Evolutionary conservation across 208 protist species (phyloP).

Genomic region (Leishmania amazonensis): DNA sequence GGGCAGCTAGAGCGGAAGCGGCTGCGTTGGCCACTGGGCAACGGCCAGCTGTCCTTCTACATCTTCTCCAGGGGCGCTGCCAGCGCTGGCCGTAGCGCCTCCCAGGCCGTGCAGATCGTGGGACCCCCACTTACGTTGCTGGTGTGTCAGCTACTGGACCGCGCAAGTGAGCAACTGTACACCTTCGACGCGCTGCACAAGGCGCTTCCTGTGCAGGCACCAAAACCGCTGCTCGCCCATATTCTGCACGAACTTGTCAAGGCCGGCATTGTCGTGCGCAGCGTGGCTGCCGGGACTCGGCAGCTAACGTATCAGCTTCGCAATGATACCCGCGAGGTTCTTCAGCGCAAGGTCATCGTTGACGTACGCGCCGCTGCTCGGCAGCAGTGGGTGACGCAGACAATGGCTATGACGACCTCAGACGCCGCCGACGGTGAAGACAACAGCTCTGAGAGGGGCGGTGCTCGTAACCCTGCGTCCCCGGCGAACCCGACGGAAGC

Average conservation of each 20-base stretch:
- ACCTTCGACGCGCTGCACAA: conserved; percentile 53
- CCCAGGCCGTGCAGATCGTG: conserved; percentile 31
- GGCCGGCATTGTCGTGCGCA: conserved; percentile 52
- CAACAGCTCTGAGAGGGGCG: neutral
- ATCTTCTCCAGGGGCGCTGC: conserved; percentile 26
- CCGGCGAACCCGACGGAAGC: neutral
- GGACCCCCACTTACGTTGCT: conserved; percentile 57
- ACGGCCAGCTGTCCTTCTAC: conserved; percentile 43
- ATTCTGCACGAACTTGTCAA: conserved; percentile 60
- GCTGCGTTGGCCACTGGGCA: conserved; percentile 40
- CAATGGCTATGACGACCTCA: conserved; percentile 20
- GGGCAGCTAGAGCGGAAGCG: conserved; percentile 28
- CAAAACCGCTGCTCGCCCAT: conserved; percentile 50
- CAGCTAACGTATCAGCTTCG: conserved; percentile 48
- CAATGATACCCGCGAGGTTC: conserved; percentile 33
- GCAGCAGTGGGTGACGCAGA: conserved; percentile 28
- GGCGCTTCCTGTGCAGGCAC: conserved; percentile 41
- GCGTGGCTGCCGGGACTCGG: conserved; percentile 20
- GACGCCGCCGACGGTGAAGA: conserved; percentile 9
- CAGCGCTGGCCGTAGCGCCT: neutral
- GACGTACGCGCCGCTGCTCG: conserved; percentile 44
- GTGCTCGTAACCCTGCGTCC: neutral
- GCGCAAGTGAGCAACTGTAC: conserved; percentile 15
- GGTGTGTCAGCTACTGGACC: conserved; percentile 58
- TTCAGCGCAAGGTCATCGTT: conserved; percentile 43